These are phyloP conservation scores for Cornus florida DNA, from an alignment of 148 eudicot genomes.

Conservation along the genomic window DNA sequence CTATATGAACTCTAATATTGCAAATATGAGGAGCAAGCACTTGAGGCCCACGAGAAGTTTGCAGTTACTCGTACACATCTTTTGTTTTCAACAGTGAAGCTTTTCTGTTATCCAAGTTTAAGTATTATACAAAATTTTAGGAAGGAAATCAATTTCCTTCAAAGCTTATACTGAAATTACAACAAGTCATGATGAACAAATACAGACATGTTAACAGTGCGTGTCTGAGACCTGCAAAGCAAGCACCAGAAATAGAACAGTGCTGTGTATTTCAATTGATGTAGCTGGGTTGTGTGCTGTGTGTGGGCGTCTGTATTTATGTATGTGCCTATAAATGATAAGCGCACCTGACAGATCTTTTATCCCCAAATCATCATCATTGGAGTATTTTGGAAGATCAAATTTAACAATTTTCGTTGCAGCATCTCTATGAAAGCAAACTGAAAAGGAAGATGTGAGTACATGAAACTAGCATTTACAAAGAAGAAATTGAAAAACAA, in stretches of 20 bases:
- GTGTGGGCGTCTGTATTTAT: no score
- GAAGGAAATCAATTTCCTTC: no score
- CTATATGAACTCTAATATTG: no score
- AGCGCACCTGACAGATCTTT: background rate
- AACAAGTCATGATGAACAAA: background rate
- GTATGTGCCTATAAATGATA: background rate
- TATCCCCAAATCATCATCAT: background rate
- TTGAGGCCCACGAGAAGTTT: no score
- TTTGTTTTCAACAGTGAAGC: no score
- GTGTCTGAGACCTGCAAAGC: background rate
- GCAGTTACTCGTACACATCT: no score
- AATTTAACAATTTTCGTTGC: background rate
- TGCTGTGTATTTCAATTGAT: no score
- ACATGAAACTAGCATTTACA: background rate
- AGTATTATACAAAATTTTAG: no score
- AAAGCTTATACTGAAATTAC: no score
- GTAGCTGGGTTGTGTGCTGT: no score
- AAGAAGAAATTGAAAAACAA: background rate
- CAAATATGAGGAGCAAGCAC: no score
- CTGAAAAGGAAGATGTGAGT: background rate
- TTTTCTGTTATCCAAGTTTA: no score
- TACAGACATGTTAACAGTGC: background rate
- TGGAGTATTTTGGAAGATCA: background rate
- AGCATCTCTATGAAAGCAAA: background rate
- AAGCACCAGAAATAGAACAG: background rate